phyloP scores from a whole-genome alignment of 2,329 filamentous ascomycete genomes.

The Alternaria gaisen region DNA sequence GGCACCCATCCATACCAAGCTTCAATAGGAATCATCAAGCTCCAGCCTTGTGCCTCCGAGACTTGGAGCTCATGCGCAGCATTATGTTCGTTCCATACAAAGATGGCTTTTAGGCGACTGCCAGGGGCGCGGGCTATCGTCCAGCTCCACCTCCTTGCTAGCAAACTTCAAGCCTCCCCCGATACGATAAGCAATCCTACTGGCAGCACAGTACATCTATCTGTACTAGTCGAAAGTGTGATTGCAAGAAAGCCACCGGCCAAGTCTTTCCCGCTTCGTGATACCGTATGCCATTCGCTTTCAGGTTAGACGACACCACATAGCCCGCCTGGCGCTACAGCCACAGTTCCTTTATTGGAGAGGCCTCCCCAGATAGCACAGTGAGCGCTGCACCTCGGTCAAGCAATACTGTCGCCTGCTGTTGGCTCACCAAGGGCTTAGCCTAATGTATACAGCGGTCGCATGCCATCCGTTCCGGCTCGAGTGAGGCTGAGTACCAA shows the following conservation, averaged over 20 bases:
- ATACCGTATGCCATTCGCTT: constrained; percentile 15
- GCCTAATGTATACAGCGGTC: constrained; percentile 14
- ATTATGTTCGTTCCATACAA: neutral
- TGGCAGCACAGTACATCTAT: constrained; percentile 18
- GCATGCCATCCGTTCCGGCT: constrained; percentile 13
- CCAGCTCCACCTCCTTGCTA: neutral
- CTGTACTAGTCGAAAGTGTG: constrained; percentile 21
- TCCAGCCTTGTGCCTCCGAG: neutral
- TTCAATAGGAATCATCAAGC: neutral
- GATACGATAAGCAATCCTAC: neutral
- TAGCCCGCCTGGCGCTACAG: constrained; percentile 30
- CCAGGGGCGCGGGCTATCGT: neutral
- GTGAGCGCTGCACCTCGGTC: constrained; percentile 25
- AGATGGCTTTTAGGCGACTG: neutral
- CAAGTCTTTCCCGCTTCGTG: constrained; percentile 23
- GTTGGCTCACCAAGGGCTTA: constrained; percentile 21
- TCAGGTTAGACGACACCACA: constrained; percentile 19
- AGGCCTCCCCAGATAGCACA: constrained; percentile 8
- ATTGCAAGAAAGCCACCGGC: constrained; percentile 19
- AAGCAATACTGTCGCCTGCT: constrained; percentile 25
- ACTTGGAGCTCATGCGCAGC: neutral
- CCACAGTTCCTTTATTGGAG: constrained; percentile 34
- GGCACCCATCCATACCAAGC: neutral
- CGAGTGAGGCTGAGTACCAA: constrained; percentile 25
- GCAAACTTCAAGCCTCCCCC: neutral